Base-by-base conservation (phyloP, 139 green algal genomes). In the Gonium pectorale region DNA sequence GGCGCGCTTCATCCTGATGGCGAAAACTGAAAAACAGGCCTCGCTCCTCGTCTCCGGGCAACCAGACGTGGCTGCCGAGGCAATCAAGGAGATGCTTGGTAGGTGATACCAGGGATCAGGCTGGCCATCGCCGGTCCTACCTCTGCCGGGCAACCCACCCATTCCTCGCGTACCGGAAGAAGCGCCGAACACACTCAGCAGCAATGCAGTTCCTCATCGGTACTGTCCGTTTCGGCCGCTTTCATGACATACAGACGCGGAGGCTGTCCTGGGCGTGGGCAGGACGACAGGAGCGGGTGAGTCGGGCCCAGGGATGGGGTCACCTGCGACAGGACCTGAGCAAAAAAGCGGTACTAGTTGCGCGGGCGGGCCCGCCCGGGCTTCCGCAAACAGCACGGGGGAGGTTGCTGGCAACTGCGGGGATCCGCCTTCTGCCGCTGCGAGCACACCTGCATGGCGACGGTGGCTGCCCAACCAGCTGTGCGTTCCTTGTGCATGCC, bases 1-100 rank as follows among this genome's bases (percentile, higher is more conserved):
- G 63, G 63, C 63, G 33, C 63, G 63, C 63, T 1, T 43, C 33
- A 46, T 69, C 5, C 9, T 69, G 7, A n/a, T 69, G 33, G 0
- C 3, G 63, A 69, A 69, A 35, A n/a, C 7, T 7, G 6, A 44
- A n/a, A 6, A 29, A 44, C 17, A 44, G 1, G 63, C 63, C 13
- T 69, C 63, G 63, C 63, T n/a, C 17, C 63, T 69, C 33, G 63
- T 69, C n/a, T 69, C 63, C 33, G 63, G 63, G 33, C 13, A 13
- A 69, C 33, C 63, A 69, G 63, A 46, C 63, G 63, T 69, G 63
- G 63, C 63, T 69, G 63, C 63, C 33, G 63, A 69, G 63, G 63
- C 33, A 44, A 43, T 69, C 11, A 69, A 69, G 63, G 33, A 43
- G 33, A 44, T 69, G 1, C 63, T 69, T 64, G 56, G 11, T 64